Evolutionary conservation across 768 basidiomycete genomes (phyloP), one percentile per base, ranked within the genome.

Genomic region (Phaffia tasmanica): DNA sequence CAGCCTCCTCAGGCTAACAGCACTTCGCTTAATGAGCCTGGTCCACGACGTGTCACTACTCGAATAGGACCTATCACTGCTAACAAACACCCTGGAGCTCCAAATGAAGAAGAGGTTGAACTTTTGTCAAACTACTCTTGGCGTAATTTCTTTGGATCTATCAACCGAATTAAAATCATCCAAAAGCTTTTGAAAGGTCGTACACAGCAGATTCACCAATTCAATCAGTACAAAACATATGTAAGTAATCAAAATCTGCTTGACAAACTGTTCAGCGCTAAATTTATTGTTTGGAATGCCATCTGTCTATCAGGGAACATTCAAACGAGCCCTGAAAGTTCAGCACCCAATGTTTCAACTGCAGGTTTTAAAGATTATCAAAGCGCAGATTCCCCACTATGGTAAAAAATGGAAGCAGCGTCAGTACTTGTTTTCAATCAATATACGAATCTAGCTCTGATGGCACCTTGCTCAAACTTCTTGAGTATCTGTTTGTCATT

Each of bases 341-440:
- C 85, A 88, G 72, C 95, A 99, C 72, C 89, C 92, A 3, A 81
- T 94, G 82, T 77, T 98, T 68, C 94, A 97, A 75, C 81, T 98
- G 29, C 90, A 95, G 77, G 84, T 95, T 11, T 81, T 99, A 70
- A 99, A 99, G 78, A 80, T 98, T 67, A 93, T 98, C 80, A 99
- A 99, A 80, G 93, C 90, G 70, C 95, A 98, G 81, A 92, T 98
- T 6, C 95, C 95, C 1, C 97, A 91, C 76, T 94, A 91, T 73
- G 95, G 94, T 23, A 82, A 94, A 51, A 97, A 94, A 78, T 99
- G 95, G 95, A 82, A 94, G 60, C 92, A 95, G 79, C 87, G 93
- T 95, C 77, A 72, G 83, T 75, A 21, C 57, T 19, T 3, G 2
- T n/a, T 7, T 25, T 23, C 14, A 9, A 55, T 47, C 19, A 3